Conservation (phyloP, 768 basidiomycete genomes). For the Mycena sanguinolenta region DNA sequence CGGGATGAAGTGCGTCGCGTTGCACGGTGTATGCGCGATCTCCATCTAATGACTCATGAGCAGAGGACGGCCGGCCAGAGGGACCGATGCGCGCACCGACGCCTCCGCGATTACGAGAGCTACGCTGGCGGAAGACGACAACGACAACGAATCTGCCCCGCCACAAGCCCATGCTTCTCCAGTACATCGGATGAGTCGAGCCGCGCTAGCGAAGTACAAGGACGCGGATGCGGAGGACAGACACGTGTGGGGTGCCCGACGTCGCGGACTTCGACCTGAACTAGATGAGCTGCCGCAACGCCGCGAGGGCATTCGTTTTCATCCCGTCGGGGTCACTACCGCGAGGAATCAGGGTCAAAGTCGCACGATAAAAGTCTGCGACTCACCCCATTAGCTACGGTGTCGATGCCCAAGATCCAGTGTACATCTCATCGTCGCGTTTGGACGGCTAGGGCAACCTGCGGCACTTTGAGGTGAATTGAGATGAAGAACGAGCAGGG, state of each 20-base stretch:
- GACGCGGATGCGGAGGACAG: background rate
- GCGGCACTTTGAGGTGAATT: too few species aligned
- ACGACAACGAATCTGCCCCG: background rate
- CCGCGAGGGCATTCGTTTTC: background rate
- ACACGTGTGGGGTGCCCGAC: background rate
- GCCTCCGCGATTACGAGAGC: background rate
- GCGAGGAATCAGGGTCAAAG: background rate
- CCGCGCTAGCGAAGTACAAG: background rate
- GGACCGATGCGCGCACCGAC: background rate
- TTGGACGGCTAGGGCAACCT: background rate
- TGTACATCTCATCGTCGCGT: background rate
- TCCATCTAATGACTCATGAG: too few species aligned
- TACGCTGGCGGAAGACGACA: background rate
- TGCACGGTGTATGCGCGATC: too few species aligned
- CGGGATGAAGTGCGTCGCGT: too few species aligned
- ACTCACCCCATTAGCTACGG: background rate
- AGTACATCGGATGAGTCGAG: background rate
- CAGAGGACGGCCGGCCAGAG: too few species aligned
- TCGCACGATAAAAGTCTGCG: background rate
- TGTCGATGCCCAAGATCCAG: background rate
- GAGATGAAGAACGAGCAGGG: too few species aligned
- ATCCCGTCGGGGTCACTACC: too few species aligned
- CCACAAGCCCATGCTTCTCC: too few species aligned
- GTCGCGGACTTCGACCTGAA: background rate
- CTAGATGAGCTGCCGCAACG: background rate